These are phyloP conservation scores for Pelargonium fulgidum DNA, from an alignment of 441 rosid species.

Conservation along the genomic window DNA sequence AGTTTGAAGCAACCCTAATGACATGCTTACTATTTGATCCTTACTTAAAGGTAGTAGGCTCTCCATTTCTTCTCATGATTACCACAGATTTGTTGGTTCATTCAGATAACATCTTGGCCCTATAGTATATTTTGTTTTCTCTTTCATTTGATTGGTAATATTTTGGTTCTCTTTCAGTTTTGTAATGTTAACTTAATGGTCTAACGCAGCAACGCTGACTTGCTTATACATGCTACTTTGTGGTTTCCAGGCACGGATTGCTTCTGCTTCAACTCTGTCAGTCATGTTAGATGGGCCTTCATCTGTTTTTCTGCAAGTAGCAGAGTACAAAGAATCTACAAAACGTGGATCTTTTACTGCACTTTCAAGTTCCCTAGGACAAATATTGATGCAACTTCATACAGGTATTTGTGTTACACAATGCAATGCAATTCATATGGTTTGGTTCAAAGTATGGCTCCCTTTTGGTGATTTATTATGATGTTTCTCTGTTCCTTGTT, in stretches of 20 bases:
- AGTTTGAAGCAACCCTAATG: conserved; percentile 73
- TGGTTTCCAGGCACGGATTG: conserved; percentile 62
- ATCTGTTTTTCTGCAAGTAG: conserved; percentile 77
- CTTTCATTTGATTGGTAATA: conserved; percentile 9
- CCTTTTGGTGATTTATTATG: conserved; percentile 5
- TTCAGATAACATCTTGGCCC: neutral
- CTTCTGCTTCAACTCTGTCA: conserved; percentile 67
- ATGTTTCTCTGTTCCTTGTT: conserved; percentile 14
- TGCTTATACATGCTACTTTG: conserved; percentile 22
- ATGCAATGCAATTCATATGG: conserved; percentile 14
- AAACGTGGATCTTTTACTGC: conserved; percentile 72
- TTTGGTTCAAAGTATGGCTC: conserved; percentile 13
- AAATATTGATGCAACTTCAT: conserved; percentile 83
- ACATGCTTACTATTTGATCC: conserved; percentile 84
- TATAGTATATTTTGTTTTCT: conserved; percentile 7
- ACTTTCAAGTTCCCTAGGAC: conserved; percentile 82
- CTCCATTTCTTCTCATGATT: conserved; percentile 15
- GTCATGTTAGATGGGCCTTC: conserved; percentile 84
- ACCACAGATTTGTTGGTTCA: conserved; percentile 13
- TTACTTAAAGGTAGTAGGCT: conserved; percentile 54
- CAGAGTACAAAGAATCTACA: conserved; percentile 71
- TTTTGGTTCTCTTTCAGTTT: neutral
- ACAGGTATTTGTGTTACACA: conserved; percentile 44
- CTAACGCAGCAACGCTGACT: neutral
- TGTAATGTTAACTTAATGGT: conserved; percentile 1